Base-by-base conservation (phyloP, 345 rosid species). In the Eucalyptus marginata region DNA sequence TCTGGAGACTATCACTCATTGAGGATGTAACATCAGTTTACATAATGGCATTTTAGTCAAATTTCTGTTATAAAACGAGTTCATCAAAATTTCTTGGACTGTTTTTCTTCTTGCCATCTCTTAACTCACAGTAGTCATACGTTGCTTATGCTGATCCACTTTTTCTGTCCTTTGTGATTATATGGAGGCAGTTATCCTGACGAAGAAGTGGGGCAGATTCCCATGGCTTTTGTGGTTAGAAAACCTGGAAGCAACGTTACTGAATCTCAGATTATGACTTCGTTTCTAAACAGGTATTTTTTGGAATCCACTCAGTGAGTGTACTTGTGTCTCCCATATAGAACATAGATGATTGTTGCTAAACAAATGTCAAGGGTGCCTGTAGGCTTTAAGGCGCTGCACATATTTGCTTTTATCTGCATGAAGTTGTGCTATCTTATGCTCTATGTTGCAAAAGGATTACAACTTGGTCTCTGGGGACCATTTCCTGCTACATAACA, bases 161-260 rank as follows among this genome's bases (percentile, higher is more conserved):
- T 47, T 18, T 14, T 47, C 87, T 49, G 33, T 49, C 40, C 40
- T 27, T 16, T 27, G 56, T 76, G 27, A 22, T 58, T 49, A 4
- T 88, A 50, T 83, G 66, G 86, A 86, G 68, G 87, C 93, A 97
- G 97, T 89, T 96, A 94, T 59, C 98, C 99, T 16, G 99, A 97
- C 89, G 98, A 95, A 94, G 98, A 94, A 89, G 98, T 96, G 50
- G 98, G 98, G 29, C 92, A 97, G 93, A 95, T 97, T 87, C 98
- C 99, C 29, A 97, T 97, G 98, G 99, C 98, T 43, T 97, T 91
- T 89, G 93, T 97, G 86, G 99, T 96, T 93, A 95, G 97, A 87
- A 96, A 93, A 90, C 94, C 95, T 51, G 98, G 96, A 87, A 93
- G 94, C 90, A 92, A 88, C 49, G 83, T 96, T 87, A 92, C 91